Evolutionary conservation across 2,329 filamentous ascomycete species (phyloP).

Genomic region (Exophiala bonariae): DNA sequence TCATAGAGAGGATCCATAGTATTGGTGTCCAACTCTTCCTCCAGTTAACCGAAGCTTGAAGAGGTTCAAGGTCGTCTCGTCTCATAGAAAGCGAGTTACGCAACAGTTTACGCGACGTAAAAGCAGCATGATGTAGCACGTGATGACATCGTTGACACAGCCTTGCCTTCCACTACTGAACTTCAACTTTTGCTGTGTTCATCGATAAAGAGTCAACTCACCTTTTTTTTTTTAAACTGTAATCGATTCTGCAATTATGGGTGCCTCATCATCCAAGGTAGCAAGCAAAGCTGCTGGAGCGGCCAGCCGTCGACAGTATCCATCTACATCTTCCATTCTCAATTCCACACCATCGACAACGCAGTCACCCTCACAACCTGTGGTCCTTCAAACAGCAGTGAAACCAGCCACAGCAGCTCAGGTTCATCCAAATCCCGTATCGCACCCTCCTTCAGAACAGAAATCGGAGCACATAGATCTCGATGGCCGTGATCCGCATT

Average conservation of each 20-base stretch:
- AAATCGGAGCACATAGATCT: conserved; percentile 47
- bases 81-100: too few relatives aligned
- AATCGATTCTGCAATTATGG: conserved; percentile 14
- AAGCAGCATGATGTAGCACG: too few relatives aligned
- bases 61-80: too few relatives aligned
- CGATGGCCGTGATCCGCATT: conserved; percentile 63
- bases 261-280: conserved; percentile 25
- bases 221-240: too few relatives aligned
- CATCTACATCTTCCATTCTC: conserved; percentile 25
- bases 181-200: too few relatives aligned
- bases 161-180: too few relatives aligned
- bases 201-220: too few relatives aligned
- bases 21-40: too few relatives aligned
- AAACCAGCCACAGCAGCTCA: conserved; percentile 17
- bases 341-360: conserved; percentile 18
- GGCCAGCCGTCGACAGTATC: conserved; percentile 26
- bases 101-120: too few relatives aligned
- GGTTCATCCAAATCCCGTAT: conserved; percentile 22
- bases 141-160: too few relatives aligned
- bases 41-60: too few relatives aligned
- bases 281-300: conserved; percentile 23
- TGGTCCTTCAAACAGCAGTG: not conserved
- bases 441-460: conserved; percentile 15
- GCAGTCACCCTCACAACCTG: conserved; percentile 5
- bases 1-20: too few relatives aligned